Evolutionary conservation across 2,329 filamentous ascomycete genomes (phyloP), one percentile per base, ranked within the genome.

Genomic region (Fusarium oxysporum): DNA sequence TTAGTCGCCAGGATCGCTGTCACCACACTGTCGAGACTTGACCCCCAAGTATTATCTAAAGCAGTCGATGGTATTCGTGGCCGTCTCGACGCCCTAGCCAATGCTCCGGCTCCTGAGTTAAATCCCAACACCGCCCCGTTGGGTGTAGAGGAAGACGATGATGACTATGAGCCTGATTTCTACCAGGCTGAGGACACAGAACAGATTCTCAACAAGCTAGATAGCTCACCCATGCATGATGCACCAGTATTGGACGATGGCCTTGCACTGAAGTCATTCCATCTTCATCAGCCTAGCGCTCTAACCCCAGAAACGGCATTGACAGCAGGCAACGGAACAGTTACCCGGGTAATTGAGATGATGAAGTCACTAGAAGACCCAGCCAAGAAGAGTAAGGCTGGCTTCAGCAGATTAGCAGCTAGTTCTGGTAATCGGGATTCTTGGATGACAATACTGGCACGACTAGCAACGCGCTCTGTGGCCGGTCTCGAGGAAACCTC

Each of bases 111-210:
- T n/a, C 81, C 84, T 2, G 82, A 82, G 11, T 70, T 89, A 33
- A 89, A 90, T 69, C 85, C 89, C 12, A 88, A 90, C 60, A 91
- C 89, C 5, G 85, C 88, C 19, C 88, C 88, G 2, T 80, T 92
- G 5, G 90, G 88, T 32, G 91, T 93, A 7, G 91, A 92, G 11
- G 95, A 97, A 45, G 95, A 97, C 25, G 94, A 97, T 48, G 84
- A 85, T 65, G 94, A 97, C 76, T 98, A 98, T 78, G 96, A 98
- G 77, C 95, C 96, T 0, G 93, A 97, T 78, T 95, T 94, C 75
- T 90, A 92, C 66, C 88, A 92, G 13, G 90, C 91, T 40, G 94
- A 97, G 80, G 91, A 94, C 73, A 90, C 90, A 2, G 92, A 95
- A 77, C 93, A 96, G 78, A 91, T 94, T 37, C 83, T 92, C 54